These are phyloP conservation scores for Neopestalotiopsis clavispora DNA, from an alignment of 2,329 filamentous ascomycete genomes.

Conservation along the genomic window DNA sequence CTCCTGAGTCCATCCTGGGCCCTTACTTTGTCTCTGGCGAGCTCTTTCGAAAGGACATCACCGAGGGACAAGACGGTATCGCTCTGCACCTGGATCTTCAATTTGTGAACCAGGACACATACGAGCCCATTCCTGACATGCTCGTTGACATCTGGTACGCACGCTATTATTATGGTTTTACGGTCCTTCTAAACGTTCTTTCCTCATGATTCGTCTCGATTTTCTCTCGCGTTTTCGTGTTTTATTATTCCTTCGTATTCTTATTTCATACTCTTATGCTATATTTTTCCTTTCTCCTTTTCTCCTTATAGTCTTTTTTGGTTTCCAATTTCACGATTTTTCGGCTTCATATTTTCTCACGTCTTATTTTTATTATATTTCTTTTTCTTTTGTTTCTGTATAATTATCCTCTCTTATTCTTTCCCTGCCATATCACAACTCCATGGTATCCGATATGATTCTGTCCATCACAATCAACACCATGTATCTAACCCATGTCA, in stretches of 20 bases:
- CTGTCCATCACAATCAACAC: neutral
- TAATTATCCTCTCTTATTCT: neutral
- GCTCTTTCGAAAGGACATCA: constrained; percentile 52
- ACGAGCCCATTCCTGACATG: constrained; percentile 51
- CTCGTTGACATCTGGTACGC: constrained; percentile 58
- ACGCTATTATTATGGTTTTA: neutral
- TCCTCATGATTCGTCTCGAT: neutral
- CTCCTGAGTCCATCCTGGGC: constrained; percentile 56
- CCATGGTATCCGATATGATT: neutral
- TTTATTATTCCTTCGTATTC: too few relatives aligned
- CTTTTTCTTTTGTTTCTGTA: too few relatives aligned
- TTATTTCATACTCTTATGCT: too few relatives aligned
- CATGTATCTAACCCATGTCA: neutral
- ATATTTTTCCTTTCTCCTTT: too few relatives aligned
- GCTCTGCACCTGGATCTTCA: constrained; percentile 56
- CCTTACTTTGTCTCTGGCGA: constrained; percentile 61
- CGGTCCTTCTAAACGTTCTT: neutral
- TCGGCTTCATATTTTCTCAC: too few relatives aligned
- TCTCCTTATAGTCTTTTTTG: too few relatives aligned
- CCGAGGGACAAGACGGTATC: constrained; percentile 52
- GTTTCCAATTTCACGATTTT: too few relatives aligned
- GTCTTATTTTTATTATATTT: too few relatives aligned
- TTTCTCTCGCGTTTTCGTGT: too few relatives aligned
- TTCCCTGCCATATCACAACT: neutral
- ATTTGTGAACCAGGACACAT: constrained; percentile 58